Evolutionary conservation across 352 stramenopile species (phyloP), one percentile per base, ranked within the genome.

Genomic region (Peronosclerospora sorghi): DNA sequence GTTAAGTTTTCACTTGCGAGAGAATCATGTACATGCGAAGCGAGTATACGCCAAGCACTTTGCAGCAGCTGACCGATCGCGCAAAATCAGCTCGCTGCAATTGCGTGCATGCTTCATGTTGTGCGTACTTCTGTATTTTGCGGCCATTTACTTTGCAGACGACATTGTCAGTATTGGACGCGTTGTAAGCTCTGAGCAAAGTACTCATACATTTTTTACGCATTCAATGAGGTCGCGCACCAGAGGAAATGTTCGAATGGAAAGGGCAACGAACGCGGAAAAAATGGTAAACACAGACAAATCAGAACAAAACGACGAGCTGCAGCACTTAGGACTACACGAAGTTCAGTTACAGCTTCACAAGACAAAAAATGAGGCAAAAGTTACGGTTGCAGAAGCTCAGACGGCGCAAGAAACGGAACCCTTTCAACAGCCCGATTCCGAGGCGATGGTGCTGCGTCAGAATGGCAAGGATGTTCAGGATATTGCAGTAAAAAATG

Each of bases 41-140:
- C 41, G 51, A 10, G 37, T 64, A 2, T 53, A 50, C 27, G 28
- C 41, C 19, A 62, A 55, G 44, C 48, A 47, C 40, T 57, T 45
- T 46, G 40, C 44, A 24, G 13, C 42, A 29, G 15, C 32, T 9
- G 54, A 55, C 32, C 47, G 53, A 21, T 54, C 56, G 34, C 59
- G 51, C 15, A 66, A 69, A 35, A 69, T 69, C 44, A 62, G 59
- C 39, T 69, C 59, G 14, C 48, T 66, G 32, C 68, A 79, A 38
- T 41, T 79, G 23, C 64, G 68, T n/a, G 32, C 54, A 29, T 79
- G 68, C 49, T 79, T 79, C 29, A 12, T 65, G 27, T 36, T 75
- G n/a, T 79, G 68, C 35, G 61, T 79, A 34, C 42, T 68, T 27
- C 15, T 79, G 18, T 79, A 79, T 42, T 71, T 73, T 8, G 52